Conservation (phyloP, 768 basidiomycete species). For the Trametes maxima region DNA sequence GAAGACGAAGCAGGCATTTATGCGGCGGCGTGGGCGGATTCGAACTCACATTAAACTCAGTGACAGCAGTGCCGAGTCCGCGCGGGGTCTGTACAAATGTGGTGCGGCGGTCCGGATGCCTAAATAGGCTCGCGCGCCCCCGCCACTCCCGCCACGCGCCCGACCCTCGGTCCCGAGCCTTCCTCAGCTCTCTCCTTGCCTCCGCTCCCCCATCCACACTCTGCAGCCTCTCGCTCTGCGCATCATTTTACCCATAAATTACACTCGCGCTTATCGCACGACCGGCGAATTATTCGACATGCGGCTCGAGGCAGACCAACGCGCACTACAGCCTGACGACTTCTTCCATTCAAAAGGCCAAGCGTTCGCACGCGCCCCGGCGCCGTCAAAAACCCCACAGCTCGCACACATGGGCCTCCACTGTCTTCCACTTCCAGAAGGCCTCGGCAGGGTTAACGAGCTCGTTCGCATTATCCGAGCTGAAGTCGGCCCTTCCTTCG, state of each 20-base stretch:
- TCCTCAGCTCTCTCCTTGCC: background rate
- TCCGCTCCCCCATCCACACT: background rate
- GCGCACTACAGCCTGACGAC: background rate
- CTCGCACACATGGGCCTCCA: conserved; percentile 17
- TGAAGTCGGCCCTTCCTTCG: conserved; percentile 27
- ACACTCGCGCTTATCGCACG: background rate
- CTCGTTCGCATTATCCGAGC: conserved; percentile 23
- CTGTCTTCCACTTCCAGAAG: conserved; percentile 28
- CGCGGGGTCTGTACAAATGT: background rate
- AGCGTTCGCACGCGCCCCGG: conserved; percentile 1
- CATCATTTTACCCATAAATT: no score
- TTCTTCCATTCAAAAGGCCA: conserved; percentile 4
- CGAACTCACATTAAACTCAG: background rate
- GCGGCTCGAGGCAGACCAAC: background rate
- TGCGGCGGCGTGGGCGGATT: conserved; percentile 8
- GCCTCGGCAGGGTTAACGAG: conserved; percentile 26
- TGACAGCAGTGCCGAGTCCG: background rate
- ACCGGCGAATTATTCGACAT: background rate
- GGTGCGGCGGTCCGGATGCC: conserved; percentile 6
- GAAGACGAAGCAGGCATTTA: conserved; percentile 3
- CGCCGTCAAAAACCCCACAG: background rate
- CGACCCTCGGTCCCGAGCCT: background rate
- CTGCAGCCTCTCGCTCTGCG: background rate
- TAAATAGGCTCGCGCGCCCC: conserved; percentile 5
- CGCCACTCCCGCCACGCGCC: background rate